These are phyloP conservation scores for Glaciozyma martinii DNA, from an alignment of 768 basidiomycete species.

Conservation along the genomic window DNA sequence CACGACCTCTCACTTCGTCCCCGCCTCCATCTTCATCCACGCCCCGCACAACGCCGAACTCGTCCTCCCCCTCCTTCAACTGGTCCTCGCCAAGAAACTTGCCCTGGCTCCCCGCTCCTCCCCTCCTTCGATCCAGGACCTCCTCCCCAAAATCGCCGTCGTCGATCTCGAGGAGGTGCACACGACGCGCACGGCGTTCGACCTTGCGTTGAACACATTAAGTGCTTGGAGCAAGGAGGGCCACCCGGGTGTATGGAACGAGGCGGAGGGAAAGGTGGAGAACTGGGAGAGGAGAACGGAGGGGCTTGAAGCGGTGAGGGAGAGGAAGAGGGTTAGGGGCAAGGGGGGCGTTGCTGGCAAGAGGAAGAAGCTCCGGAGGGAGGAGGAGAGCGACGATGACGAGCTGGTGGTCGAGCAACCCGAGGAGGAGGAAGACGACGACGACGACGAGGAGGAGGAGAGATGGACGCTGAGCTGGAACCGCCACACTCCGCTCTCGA, in stretches of 20 bases:
- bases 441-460: neutral
- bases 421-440: neutral
- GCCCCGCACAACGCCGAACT: neutral
- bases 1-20: neutral
- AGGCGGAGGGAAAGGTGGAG: neutral
- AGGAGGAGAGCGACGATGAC: neutral
- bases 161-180: slow-evolving; percentile 16
- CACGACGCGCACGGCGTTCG: slow-evolving; percentile 19
- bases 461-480: slow-evolving; percentile 20
- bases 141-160: slow-evolving; percentile 20
- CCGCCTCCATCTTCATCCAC: slow-evolving; percentile 7
- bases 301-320: slow-evolving; percentile 10
- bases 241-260: neutral
- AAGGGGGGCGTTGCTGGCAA: neutral
- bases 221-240: neutral
- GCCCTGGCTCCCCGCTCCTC: neutral
- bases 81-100: neutral
- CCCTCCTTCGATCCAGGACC: slow-evolving; percentile 4
- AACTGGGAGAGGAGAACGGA: slow-evolving; percentile 13
- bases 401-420: neutral
- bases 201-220: slow-evolving; percentile 10
- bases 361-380: neutral
- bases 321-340: neutral
- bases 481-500: neutral
- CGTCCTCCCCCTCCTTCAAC: neutral